A percentile compares a stretch with the other conserved stretches of the same genome.
phyloP scores from a whole-genome alignment of 305 asterid species.

The Plantago coronopus region DNA sequence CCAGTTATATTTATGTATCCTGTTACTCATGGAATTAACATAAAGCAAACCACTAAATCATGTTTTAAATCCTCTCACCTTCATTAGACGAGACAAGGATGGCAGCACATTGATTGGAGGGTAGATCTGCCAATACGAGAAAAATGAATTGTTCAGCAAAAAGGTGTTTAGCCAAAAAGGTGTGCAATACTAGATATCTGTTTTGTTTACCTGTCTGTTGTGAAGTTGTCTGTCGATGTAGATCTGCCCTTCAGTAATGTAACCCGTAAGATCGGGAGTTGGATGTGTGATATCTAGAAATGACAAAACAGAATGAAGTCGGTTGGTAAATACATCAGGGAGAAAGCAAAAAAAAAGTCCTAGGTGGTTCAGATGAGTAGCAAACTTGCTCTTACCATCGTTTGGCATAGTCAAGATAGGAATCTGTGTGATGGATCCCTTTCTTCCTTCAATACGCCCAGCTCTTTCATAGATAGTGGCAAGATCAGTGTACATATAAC shows the following conservation, averaged over 20 bases:
- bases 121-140: conserved; percentile 58
- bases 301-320: conserved; percentile 18
- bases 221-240: conserved; percentile 94
- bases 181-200: conserved; percentile 5
- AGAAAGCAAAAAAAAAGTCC: conserved; percentile 10
- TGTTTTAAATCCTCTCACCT: conserved; percentile 44
- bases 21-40: not conserved
- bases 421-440: conserved; percentile 78
- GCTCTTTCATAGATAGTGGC: conserved; percentile 81
- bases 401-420: conserved; percentile 94
- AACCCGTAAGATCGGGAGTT: conserved; percentile 98
- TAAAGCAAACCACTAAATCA: conserved; percentile 11
- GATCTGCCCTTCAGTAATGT: conserved; percentile 97
- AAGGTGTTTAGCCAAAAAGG: no score
- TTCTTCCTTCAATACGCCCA: conserved; percentile 81
- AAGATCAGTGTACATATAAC: conserved; percentile 80
- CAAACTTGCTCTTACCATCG: conserved; percentile 48
- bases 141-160: conserved; percentile 22
- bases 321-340: conserved; percentile 7
- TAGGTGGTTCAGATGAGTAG: conserved; percentile 1
- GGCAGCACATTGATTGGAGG: conserved; percentile 99
- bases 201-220: conserved; percentile 72
- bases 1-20: conserved; percentile 6
- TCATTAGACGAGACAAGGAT: conserved; percentile 94
- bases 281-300: conserved; percentile 97